These are phyloP conservation scores for Vitis amurensis DNA, from an alignment of 164 flowering plant species.

Conservation along the genomic window DNA sequence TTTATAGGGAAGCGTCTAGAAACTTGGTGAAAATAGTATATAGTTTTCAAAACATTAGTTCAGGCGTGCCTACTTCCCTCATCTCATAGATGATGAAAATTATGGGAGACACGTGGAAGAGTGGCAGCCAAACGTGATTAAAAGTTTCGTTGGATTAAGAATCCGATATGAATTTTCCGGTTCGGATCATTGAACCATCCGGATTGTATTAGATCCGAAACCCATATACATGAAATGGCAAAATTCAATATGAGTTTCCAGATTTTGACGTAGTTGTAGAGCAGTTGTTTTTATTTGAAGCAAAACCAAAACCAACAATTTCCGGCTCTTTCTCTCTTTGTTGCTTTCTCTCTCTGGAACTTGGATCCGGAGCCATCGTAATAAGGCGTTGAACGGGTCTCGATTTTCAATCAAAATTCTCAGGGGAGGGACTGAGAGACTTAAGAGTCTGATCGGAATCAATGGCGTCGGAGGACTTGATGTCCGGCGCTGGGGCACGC, in stretches of 20 bases:
- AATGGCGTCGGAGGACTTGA: conserved; percentile 63
- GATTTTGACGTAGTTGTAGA: not conserved
- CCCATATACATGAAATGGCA: not conserved
- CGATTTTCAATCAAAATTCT: not conserved
- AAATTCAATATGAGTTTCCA: not conserved
- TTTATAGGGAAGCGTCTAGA: no score
- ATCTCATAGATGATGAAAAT: no score
- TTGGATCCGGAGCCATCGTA: not conserved
- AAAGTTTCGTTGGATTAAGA: no score
- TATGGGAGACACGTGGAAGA: no score
- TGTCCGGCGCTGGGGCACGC: conserved; percentile 34
- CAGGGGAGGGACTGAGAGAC: not conserved
- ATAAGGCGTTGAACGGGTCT: no score
- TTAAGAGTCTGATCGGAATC: not conserved
- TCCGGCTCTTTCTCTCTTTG: conserved; percentile 6
- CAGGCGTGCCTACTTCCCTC: no score
- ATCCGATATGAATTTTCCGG: not conserved
- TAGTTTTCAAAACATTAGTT: no score
- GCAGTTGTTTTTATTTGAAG: not conserved
- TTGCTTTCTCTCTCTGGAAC: conserved; percentile 1
- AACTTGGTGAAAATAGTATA: no score
- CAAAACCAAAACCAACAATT: not conserved
- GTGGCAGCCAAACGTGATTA: no score
- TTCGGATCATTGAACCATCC: not conserved
- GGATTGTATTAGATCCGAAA: not conserved